Evolutionary conservation across 306 rosid species (phyloP), one percentile per base, ranked within the genome.

Genomic region (Sesbania bispinosa): DNA sequence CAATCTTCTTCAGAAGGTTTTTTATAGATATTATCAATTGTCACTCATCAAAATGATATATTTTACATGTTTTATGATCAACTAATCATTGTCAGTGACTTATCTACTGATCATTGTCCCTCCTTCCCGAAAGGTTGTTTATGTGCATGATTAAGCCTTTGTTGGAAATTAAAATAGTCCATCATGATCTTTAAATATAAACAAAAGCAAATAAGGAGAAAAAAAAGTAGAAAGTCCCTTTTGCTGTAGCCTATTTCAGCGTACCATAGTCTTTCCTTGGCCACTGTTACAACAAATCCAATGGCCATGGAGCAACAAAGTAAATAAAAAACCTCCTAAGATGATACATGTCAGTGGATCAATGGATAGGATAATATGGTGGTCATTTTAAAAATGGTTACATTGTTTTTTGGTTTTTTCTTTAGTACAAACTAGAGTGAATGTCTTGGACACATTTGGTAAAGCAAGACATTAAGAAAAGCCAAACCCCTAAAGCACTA

Each of bases 401-500:
- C 52, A 33, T 38, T 35, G 39, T 32, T 43, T 41, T 24, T 26
- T 57, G 2, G 1, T 6, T 18, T 6, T 61, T 5, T 6, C 11
- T 35, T 39, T n/a, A 45, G 27, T 24, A 57, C 75, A 36, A 53
- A n/a, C n/a, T 26, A 43, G n/a, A 38, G 5, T 32, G 60, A 74
- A 74, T 38, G 47, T 20, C n/a, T 55, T 60, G 53, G 51, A 47
- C 72, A 78, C 29, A 55, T 41, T 81, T 57, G 62, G 36, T 27
- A 68, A 82, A 73, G 80, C 47, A 53, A 14, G 33, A 24, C 19
- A 77, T 7, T 30, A 26, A 66, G 73, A 67, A 71, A 57, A 60
- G 58, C 18, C 15, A 71, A 42, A 74, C 18, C 48, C 19, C 20
- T 29, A 73, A 76, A 81, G 71, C 80, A 69, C 35, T 23, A 82